These are phyloP conservation scores for Rhododendron molle DNA, from an alignment of 148 eudicot species.

Conservation along the genomic window DNA sequence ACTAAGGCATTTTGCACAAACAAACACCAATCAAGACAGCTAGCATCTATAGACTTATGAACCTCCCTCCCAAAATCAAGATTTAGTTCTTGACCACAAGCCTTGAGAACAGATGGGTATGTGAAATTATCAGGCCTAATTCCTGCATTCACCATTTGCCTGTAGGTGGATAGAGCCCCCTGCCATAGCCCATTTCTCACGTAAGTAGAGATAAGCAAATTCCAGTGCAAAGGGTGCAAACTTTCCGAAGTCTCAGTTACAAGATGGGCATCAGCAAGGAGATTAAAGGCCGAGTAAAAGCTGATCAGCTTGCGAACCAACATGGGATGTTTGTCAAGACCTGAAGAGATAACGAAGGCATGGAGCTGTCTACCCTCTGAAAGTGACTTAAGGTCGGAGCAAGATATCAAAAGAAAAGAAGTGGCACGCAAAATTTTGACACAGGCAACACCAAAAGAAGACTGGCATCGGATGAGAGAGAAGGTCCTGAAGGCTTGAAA, in stretches of 20 bases:
- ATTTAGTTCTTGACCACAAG: slow-evolving; percentile 62
- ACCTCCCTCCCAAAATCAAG: slow-evolving; percentile 53
- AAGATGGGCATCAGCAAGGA: slow-evolving; percentile 47
- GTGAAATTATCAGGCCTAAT: slow-evolving; percentile 68
- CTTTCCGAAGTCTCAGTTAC: slow-evolving; percentile 42
- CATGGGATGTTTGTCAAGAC: slow-evolving; percentile 36
- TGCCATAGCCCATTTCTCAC: slow-evolving; percentile 39
- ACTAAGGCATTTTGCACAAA: slow-evolving; percentile 74
- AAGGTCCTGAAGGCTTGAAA: slow-evolving; percentile 51
- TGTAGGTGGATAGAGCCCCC: slow-evolving; percentile 53
- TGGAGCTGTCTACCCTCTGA: slow-evolving; percentile 69
- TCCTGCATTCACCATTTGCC: slow-evolving; percentile 51
- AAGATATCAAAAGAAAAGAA: slow-evolving; percentile 51
- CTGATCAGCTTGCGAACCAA: slow-evolving; percentile 59
- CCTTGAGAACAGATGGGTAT: slow-evolving; percentile 71
- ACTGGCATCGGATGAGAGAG: slow-evolving; percentile 36
- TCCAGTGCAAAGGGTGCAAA: slow-evolving; percentile 64
- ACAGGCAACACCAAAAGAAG: slow-evolving; percentile 24
- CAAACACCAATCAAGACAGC: slow-evolving; percentile 28
- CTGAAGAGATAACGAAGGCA: slow-evolving; percentile 43
- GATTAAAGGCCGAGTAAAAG: slow-evolving; percentile 49
- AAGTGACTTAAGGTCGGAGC: slow-evolving; percentile 42
- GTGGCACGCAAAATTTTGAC: slow-evolving; percentile 38
- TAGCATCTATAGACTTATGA: slow-evolving; percentile 39
- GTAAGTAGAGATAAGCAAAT: slow-evolving; percentile 65